These are phyloP conservation scores for Paramecium pentaurelia DNA, from an alignment of 73 alveolate species.

Conservation along the genomic window DNA sequence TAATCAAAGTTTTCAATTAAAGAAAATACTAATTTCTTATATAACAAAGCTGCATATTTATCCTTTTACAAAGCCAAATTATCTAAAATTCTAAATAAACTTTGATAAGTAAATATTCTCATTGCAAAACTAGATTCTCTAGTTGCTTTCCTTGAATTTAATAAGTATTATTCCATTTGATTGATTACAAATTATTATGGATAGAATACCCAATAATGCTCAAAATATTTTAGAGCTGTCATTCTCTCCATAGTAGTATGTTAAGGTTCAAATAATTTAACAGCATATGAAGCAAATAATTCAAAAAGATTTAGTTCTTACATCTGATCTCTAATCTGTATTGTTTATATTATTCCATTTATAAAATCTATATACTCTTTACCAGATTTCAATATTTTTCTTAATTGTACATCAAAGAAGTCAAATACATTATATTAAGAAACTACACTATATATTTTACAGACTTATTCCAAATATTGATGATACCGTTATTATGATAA, in stretches of 20 bases:
- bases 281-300: neutral
- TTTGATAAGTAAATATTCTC: neutral
- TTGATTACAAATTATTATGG: neutral
- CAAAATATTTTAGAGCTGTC: slow-evolving; percentile 38
- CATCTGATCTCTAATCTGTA: neutral
- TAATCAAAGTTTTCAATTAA: slow-evolving; percentile 37
- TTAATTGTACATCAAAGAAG: slow-evolving; percentile 15
- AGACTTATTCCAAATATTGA: neutral
- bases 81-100: slow-evolving; percentile 31
- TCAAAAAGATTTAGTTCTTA: neutral
- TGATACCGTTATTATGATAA: neutral
- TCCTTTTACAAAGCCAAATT: slow-evolving; percentile 13
- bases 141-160: slow-evolving; percentile 8
- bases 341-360: neutral
- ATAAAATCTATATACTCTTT: slow-evolving; percentile 26
- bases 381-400: slow-evolving; percentile 34
- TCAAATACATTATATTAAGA: slow-evolving; percentile 12
- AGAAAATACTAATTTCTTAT: slow-evolving; percentile 28
- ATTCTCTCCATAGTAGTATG: neutral
- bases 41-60: slow-evolving; percentile 18
- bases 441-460: neutral
- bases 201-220: slow-evolving; percentile 22
- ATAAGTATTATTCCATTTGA: neutral
- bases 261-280: slow-evolving; percentile 7
- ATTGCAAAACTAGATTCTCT: neutral